A percentile compares a stretch with the other conserved stretches of the same genome.
phyloP scores from a whole-genome alignment of 192 early-diverging fungal species.

The Phycomyces blakesleeanus region DNA sequence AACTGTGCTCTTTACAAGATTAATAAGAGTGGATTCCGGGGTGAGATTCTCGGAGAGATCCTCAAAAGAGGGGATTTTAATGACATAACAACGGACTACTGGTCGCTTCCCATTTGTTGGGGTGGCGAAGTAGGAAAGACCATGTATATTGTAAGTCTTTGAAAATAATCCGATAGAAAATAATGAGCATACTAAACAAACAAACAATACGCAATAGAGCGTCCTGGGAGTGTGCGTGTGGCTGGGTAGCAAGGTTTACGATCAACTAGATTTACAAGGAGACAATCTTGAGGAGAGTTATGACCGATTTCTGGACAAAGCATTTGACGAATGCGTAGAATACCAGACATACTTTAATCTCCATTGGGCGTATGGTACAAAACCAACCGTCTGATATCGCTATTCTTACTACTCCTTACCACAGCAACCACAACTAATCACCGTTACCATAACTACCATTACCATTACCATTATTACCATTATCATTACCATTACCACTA shows the following conservation, averaged over 20 bases:
- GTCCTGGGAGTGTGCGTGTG: background rate
- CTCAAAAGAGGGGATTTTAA: background rate
- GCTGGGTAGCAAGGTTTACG: background rate
- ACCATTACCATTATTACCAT: no score
- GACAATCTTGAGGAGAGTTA: slow-evolving; percentile 2
- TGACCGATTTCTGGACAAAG: slow-evolving; percentile 17
- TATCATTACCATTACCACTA: no score
- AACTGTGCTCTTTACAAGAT: background rate
- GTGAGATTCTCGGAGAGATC: background rate
- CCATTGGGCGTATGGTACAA: slow-evolving; percentile 16
- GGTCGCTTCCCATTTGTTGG: slow-evolving; percentile 24
- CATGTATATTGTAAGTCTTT: slow-evolving; percentile 11
- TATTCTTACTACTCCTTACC: no score
- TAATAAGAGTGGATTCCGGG: background rate
- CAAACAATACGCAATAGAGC: background rate
- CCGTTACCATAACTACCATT: no score
- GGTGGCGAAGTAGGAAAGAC: slow-evolving; percentile 25
- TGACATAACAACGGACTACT: slow-evolving; percentile 17
- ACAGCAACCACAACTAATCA: no score
- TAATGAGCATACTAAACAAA: background rate
- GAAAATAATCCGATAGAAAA: background rate
- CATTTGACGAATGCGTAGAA: slow-evolving; percentile 31
- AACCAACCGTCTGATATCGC: no score
- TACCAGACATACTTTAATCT: slow-evolving; percentile 23
- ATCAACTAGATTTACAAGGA: slow-evolving; percentile 6